These are phyloP conservation scores for Sarocladium strictum DNA, from an alignment of 2,329 filamentous ascomycete species.

Conservation along the genomic window DNA sequence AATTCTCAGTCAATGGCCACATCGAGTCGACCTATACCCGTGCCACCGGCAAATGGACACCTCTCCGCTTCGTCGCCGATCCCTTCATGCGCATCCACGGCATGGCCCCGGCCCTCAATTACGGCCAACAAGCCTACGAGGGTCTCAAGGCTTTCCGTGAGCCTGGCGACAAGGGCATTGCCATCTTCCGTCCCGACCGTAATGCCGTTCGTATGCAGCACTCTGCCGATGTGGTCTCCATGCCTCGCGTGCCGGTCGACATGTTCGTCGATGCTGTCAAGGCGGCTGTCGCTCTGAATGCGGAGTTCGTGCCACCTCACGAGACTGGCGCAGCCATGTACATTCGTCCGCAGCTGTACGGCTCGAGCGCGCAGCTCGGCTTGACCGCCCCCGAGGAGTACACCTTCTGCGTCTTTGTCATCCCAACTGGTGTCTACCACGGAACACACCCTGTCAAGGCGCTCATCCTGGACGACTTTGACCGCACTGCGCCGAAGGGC, in stretches of 20 bases:
- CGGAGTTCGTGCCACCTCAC: slow-evolving; percentile 85
- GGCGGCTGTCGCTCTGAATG: slow-evolving; percentile 81
- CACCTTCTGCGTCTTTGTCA: slow-evolving; percentile 81
- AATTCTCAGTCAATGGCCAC: slow-evolving; percentile 76
- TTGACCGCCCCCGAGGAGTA: slow-evolving; percentile 87
- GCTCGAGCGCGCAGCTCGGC: slow-evolving; percentile 79
- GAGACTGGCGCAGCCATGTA: slow-evolving; percentile 89
- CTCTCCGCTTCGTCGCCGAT: slow-evolving; percentile 72
- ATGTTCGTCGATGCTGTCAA: slow-evolving; percentile 72
- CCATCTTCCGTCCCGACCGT: slow-evolving; percentile 79
- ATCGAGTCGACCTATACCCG: slow-evolving; percentile 80
- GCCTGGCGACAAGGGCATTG: slow-evolving; percentile 62
- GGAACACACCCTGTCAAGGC: slow-evolving; percentile 82
- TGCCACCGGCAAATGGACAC: slow-evolving; percentile 69
- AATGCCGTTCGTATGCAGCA: slow-evolving; percentile 83
- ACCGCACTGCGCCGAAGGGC: slow-evolving; percentile 85
- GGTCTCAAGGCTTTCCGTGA: slow-evolving; percentile 94
- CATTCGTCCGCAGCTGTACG: slow-evolving; percentile 82
- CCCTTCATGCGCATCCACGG: slow-evolving; percentile 87
- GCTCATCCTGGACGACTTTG: slow-evolving; percentile 86
- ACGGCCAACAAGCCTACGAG: slow-evolving; percentile 96
- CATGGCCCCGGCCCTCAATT: slow-evolving; percentile 93
- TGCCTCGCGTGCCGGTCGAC: slow-evolving; percentile 71
- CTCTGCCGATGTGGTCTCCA: slow-evolving; percentile 75
- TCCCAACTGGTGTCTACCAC: slow-evolving; percentile 93